Conservation (phyloP, 1,284 basidiomycete species). For the Pseudozyma thailandica region DNA sequence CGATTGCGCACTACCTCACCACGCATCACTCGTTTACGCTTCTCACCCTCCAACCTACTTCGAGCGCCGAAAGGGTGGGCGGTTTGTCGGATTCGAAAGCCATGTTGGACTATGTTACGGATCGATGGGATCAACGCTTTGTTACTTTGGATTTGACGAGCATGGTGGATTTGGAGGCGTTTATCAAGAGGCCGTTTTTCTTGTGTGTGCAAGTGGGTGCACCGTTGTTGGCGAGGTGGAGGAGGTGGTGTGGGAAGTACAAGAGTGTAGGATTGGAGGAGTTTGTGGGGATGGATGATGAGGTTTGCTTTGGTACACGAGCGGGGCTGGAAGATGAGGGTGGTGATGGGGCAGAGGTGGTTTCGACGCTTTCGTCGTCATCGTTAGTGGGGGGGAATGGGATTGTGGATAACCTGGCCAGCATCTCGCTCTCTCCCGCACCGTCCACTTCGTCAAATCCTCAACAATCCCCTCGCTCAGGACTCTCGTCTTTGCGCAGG, state of each 20-base stretch:
- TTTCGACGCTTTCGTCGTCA: slow-evolving; percentile 19
- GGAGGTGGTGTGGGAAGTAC: slow-evolving; percentile 26
- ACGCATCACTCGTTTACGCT: slow-evolving; percentile 69
- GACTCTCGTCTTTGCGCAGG: slow-evolving; percentile 23
- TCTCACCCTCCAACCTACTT: slow-evolving; percentile 1
- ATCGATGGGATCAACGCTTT: slow-evolving; percentile 81
- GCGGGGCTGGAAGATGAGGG: neutral
- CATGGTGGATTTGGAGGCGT: slow-evolving; percentile 74
- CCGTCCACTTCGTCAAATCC: slow-evolving; percentile 16
- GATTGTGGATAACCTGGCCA: slow-evolving; percentile 14
- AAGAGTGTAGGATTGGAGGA: slow-evolving; percentile 40
- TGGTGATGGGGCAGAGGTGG: slow-evolving; percentile 4
- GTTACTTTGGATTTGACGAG: slow-evolving; percentile 82
- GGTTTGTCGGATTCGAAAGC: slow-evolving; percentile 66
- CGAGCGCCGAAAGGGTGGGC: neutral
- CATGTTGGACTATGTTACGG: slow-evolving; percentile 82
- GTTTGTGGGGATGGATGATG: slow-evolving; percentile 63
- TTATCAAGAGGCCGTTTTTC: slow-evolving; percentile 89
- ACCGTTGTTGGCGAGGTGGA: slow-evolving; percentile 73
- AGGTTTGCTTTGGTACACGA: slow-evolving; percentile 4
- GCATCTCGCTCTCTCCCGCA: slow-evolving; percentile 6
- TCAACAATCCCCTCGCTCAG: neutral
- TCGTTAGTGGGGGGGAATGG: slow-evolving; percentile 29
- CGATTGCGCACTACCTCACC: slow-evolving; percentile 79
- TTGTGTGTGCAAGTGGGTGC: slow-evolving; percentile 87